Evolutionary conservation across 306 rosid species (phyloP).

Genomic region (Vicia faba): DNA sequence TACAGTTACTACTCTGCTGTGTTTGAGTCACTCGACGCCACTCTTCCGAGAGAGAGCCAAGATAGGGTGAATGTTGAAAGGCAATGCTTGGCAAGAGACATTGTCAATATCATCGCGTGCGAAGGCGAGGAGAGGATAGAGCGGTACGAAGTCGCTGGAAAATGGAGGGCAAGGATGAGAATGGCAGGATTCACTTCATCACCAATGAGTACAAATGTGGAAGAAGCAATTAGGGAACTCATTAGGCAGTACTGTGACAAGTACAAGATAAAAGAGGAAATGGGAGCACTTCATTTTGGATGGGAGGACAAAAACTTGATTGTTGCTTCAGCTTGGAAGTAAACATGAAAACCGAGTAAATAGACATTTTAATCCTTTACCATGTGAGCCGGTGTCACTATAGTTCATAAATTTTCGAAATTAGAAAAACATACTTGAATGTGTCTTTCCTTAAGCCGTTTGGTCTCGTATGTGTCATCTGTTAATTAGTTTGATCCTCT

Average conservation of each 20-base stretch:
- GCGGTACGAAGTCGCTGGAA: constrained; percentile 89
- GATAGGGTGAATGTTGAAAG: constrained; percentile 90
- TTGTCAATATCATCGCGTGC: constrained; percentile 83
- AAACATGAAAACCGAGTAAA: constrained; percentile 29
- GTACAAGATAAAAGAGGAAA: constrained; percentile 75
- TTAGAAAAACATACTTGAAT: background rate
- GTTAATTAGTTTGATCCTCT: background rate
- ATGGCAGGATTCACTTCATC: constrained; percentile 88
- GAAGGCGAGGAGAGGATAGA: constrained; percentile 95
- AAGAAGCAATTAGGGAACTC: constrained; percentile 54
- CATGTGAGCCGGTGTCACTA: background rate
- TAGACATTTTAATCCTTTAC: background rate
- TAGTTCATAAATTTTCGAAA: background rate
- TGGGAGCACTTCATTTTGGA: constrained; percentile 82
- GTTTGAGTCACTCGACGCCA: constrained; percentile 85
- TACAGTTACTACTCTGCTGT: constrained; percentile 82
- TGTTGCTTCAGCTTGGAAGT: constrained; percentile 93
- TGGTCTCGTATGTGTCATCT: background rate
- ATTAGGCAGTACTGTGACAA: constrained; percentile 64
- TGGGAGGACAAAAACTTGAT: constrained; percentile 88
- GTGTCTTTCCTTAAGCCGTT: background rate
- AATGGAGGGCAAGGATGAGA: constrained; percentile 91
- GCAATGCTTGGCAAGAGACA: constrained; percentile 89
- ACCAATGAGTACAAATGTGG: constrained; percentile 54
- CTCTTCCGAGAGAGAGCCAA: constrained; percentile 89